phyloP scores from a whole-genome alignment of 192 early-diverging fungal species.

The Coemansia brasiliensis region DNA sequence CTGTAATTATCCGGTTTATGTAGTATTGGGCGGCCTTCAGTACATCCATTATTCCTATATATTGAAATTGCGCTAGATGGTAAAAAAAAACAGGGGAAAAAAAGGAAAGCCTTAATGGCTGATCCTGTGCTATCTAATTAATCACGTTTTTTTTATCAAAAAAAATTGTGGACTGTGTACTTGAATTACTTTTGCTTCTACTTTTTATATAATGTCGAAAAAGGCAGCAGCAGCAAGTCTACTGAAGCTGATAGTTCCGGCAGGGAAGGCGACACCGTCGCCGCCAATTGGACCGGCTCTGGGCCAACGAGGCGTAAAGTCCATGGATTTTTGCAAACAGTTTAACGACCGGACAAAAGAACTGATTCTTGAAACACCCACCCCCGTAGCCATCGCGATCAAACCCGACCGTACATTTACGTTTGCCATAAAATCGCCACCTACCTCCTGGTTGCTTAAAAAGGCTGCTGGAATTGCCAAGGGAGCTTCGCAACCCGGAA shows the following conservation, averaged over 20 bases:
- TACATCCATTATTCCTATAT: conserved; percentile 80
- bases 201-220: conserved; percentile 51
- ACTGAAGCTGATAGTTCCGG: conserved; percentile 76
- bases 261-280: conserved; percentile 92
- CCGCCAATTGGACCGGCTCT: conserved; percentile 94
- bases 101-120: neutral
- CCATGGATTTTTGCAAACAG: conserved; percentile 98
- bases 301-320: conserved; percentile 94
- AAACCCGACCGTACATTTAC: conserved; percentile 91
- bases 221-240: conserved; percentile 55
- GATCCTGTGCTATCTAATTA: neutral
- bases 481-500: conserved; percentile 77
- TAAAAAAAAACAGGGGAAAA: neutral
- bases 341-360: conserved; percentile 97
- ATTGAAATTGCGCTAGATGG: neutral
- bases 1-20: conserved; percentile 86
- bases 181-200: too few species aligned
- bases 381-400: conserved; percentile 80
- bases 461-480: conserved; percentile 86
- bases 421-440: conserved; percentile 84
- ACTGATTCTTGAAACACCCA: conserved; percentile 74
- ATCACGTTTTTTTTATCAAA: neutral
- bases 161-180: too few species aligned
- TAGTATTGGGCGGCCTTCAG: conserved; percentile 85
- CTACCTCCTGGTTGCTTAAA: conserved; percentile 84